Conservation (phyloP, 208 protist genomes). For the Tritrichomonas foetus region DNA sequence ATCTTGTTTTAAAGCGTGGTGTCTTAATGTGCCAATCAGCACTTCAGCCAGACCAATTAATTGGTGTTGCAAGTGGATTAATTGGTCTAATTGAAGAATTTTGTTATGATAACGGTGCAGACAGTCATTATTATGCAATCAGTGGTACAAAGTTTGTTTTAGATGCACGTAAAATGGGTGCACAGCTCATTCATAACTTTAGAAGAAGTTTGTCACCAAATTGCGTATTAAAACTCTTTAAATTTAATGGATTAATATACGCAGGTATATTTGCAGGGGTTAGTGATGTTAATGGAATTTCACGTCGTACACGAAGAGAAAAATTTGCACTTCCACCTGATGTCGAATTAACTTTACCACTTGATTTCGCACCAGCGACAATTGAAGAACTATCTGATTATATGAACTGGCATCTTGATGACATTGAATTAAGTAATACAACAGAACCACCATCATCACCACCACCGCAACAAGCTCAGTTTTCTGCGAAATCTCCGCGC, state of each 20-base stretch:
- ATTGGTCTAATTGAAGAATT: background rate
- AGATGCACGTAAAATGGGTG: background rate
- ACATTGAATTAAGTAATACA: too few species aligned
- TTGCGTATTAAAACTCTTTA: background rate
- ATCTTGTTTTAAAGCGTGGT: background rate
- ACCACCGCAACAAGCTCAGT: too few species aligned
- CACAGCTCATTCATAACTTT: background rate
- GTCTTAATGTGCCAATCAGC: background rate
- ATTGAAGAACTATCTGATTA: background rate
- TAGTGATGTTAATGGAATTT: background rate
- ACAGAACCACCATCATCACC: too few species aligned
- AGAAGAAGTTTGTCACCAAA: background rate
- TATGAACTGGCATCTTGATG: background rate
- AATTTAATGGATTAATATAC: background rate
- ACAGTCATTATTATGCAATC: background rate
- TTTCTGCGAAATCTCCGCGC: too few species aligned
- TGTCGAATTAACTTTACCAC: background rate
- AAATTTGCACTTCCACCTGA: background rate
- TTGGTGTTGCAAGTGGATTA: background rate
- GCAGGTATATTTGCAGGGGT: conserved; percentile 5
- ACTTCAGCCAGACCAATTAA: background rate
- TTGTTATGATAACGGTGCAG: background rate
- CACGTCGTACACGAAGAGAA: background rate
- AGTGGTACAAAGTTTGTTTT: background rate
- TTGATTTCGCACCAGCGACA: conserved; percentile 8